A percentile compares a stretch with the other conserved stretches of the same genome.
phyloP scores from a whole-genome alignment of 139 green algal genomes.

The Parachlorella kessleri region DNA sequence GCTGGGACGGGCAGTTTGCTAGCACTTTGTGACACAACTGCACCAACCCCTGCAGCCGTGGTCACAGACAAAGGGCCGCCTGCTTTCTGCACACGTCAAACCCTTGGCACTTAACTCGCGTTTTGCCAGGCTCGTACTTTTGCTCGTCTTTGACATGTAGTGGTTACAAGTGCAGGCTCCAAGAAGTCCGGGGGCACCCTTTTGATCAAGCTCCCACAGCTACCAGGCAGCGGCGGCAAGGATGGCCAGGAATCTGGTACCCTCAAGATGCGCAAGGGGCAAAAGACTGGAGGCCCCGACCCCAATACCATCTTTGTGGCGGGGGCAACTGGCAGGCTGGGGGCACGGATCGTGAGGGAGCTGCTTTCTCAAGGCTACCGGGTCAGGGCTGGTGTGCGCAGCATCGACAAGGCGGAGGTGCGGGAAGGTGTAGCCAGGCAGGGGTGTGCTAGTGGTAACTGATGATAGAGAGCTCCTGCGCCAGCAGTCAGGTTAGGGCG shows the following conservation, averaged over 20 bases:
- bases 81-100: too few relatives aligned
- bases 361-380: conserved; percentile 58
- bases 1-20: too few relatives aligned
- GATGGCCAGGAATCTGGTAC: neutral
- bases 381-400: conserved; percentile 78
- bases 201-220: neutral
- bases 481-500: too few relatives aligned
- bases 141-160: too few relatives aligned
- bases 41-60: too few relatives aligned
- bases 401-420: conserved; percentile 56
- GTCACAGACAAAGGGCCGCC: too few relatives aligned
- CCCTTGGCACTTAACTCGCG: too few relatives aligned
- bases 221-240: neutral
- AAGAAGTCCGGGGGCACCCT: conserved; percentile 2
- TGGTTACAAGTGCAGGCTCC: neutral
- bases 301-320: conserved; percentile 81
- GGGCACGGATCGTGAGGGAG: conserved; percentile 72
- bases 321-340: conserved; percentile 79
- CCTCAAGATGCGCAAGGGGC: neutral
- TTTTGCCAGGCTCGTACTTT: too few relatives aligned
- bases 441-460: too few relatives aligned
- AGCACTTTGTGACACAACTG: too few relatives aligned
- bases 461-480: too few relatives aligned
- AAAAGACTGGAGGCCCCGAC: neutral
- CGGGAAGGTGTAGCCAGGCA: too few relatives aligned